These are phyloP conservation scores for Thalassiosira hispida DNA, from an alignment of 352 stramenopile species.

Conservation along the genomic window DNA sequence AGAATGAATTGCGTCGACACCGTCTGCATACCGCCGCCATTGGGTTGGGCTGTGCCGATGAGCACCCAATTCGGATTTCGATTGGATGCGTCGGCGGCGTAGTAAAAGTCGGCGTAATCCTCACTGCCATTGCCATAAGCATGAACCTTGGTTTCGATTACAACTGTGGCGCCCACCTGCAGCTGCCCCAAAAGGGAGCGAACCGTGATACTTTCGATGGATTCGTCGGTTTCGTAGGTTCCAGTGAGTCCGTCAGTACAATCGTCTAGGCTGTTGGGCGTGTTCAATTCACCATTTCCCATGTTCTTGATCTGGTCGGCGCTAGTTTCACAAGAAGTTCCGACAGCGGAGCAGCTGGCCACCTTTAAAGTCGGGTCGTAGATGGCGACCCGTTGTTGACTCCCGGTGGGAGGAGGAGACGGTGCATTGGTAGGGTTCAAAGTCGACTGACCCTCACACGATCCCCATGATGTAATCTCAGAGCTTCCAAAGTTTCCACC, in stretches of 20 bases:
- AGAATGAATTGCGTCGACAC: slow-evolving; percentile 18
- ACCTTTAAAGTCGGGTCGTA: too few relatives aligned
- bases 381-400: too few relatives aligned
- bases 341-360: too few relatives aligned
- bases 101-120: slow-evolving; percentile 42
- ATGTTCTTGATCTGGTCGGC: too few relatives aligned
- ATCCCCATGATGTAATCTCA: slow-evolving; percentile 13
- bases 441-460: neutral
- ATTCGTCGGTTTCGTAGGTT: slow-evolving; percentile 19
- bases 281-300: slow-evolving; percentile 3
- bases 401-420: too few relatives aligned
- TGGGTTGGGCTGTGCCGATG: slow-evolving; percentile 13
- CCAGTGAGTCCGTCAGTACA: slow-evolving; percentile 27
- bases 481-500: neutral
- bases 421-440: neutral
- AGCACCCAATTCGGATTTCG: slow-evolving; percentile 16
- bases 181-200: slow-evolving; percentile 1
- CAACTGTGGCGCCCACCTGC: slow-evolving; percentile 5
- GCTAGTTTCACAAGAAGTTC: too few relatives aligned
- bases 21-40: slow-evolving; percentile 8
- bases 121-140: neutral
- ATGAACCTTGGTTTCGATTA: slow-evolving; percentile 16
- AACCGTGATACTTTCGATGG: slow-evolving; percentile 24
- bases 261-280: slow-evolving; percentile 4
- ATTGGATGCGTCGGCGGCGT: slow-evolving; percentile 21